Conservation (phyloP, 2,329 filamentous ascomycete genomes). For the Myriosclerotinia scirpicola region DNA sequence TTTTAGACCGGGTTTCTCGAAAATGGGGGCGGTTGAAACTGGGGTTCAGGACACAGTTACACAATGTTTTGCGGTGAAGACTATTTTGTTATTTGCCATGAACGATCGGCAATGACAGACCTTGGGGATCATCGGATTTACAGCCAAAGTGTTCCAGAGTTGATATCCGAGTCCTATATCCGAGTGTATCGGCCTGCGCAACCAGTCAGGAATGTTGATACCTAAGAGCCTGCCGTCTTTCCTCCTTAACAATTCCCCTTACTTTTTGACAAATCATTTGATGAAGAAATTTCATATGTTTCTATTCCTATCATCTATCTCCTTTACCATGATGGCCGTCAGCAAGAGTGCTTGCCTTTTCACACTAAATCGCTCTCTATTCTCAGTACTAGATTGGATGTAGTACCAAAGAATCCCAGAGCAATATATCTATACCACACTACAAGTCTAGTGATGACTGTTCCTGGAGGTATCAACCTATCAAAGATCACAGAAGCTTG, state of each 20-base stretch:
- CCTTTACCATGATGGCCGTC: neutral
- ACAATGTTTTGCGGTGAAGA: slow-evolving; percentile 22
- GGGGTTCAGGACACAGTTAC: slow-evolving; percentile 13
- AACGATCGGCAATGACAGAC: slow-evolving; percentile 18
- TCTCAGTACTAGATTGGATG: neutral
- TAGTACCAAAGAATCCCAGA: neutral
- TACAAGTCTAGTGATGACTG: slow-evolving; percentile 23
- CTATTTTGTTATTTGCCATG: slow-evolving; percentile 1
- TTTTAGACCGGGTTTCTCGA: neutral
- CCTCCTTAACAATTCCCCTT: neutral
- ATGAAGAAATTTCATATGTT: neutral
- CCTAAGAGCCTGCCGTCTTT: neutral
- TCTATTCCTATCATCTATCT: neutral
- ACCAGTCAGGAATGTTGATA: neutral
- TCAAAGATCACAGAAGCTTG: slow-evolving; percentile 20
- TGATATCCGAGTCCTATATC: slow-evolving; percentile 7
- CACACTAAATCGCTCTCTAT: neutral
- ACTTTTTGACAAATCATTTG: neutral
- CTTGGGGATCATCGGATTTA: slow-evolving; percentile 11
- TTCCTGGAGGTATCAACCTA: slow-evolving; percentile 22
- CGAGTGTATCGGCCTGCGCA: neutral
- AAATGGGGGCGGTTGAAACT: slow-evolving; percentile 16
- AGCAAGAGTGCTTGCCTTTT: slow-evolving; percentile 13
- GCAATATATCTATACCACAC: slow-evolving; percentile 12
- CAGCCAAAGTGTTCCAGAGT: neutral